Evolutionary conservation across 768 basidiomycete genomes (phyloP).

Genomic region (Boletus huronensis): DNA sequence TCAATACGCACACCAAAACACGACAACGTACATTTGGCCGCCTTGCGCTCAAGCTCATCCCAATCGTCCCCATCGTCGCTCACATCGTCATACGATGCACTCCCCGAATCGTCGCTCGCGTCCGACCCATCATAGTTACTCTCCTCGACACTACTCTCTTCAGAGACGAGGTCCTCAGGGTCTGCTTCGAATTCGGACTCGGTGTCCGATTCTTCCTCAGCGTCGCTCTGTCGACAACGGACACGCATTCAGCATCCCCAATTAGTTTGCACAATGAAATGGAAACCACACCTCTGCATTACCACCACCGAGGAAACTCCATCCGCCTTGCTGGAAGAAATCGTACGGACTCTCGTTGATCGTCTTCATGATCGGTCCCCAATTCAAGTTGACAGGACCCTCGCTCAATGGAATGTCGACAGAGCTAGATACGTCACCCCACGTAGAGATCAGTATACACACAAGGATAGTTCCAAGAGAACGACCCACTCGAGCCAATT

Average conservation of each 20-base stretch:
- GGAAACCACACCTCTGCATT: constrained; percentile 57
- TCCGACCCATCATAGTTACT: constrained; percentile 54
- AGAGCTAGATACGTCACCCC: constrained; percentile 52
- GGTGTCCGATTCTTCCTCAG: constrained; percentile 59
- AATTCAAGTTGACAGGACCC: constrained; percentile 95
- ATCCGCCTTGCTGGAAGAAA: constrained; percentile 96
- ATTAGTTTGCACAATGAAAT: neutral
- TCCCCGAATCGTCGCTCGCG: constrained; percentile 56
- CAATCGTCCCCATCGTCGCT: constrained; percentile 89
- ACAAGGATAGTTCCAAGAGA: neutral
- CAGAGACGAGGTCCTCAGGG: constrained; percentile 40
- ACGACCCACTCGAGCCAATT: constrained; percentile 93
- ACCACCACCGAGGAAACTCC: constrained; percentile 84
- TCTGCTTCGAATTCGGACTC: constrained; percentile 67
- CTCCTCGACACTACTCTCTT: constrained; percentile 47
- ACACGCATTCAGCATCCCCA: constrained; percentile 34
- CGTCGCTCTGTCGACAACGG: constrained; percentile 46
- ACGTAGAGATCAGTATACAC: constrained; percentile 4
- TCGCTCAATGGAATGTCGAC: constrained; percentile 96
- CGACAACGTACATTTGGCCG: constrained; percentile 65
- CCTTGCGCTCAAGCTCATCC: constrained; percentile 92
- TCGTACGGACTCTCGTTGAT: constrained; percentile 94
- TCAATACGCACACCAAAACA: neutral
- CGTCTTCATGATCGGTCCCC: constrained; percentile 98
- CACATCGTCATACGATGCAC: constrained; percentile 58